phyloP scores from a whole-genome alignment of 2,329 filamentous ascomycete genomes.

The Fusarium foetens region DNA sequence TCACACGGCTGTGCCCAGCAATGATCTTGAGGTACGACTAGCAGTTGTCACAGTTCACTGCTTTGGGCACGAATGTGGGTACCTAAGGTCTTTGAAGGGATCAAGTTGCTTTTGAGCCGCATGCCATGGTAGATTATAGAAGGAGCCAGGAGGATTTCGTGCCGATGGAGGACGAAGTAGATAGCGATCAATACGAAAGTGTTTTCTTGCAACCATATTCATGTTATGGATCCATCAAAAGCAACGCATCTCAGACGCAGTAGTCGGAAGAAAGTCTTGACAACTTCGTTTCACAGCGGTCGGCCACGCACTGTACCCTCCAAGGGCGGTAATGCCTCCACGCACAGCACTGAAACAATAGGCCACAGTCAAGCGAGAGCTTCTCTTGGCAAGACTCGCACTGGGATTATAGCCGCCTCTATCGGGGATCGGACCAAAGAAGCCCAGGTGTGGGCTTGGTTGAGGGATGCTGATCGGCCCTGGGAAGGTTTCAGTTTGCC shows the following conservation, averaged over 20 bases:
- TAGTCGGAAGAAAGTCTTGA: not conserved
- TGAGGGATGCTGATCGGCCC: slow-evolving; percentile 16
- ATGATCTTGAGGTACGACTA: not conserved
- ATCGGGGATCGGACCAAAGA: not conserved
- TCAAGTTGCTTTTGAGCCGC: slow-evolving; percentile 23
- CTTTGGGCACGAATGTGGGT: slow-evolving; percentile 13
- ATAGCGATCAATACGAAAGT: not conserved
- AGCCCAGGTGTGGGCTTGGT: slow-evolving; percentile 1
- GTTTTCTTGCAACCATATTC: not conserved
- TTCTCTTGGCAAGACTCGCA: not conserved
- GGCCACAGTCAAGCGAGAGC: not conserved
- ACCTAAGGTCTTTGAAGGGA: slow-evolving; percentile 4
- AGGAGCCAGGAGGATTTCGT: not conserved
- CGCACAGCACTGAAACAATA: not conserved
- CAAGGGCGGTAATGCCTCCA: not conserved
- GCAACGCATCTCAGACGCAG: not conserved
- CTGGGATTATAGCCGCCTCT: not conserved
- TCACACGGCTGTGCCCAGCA: not conserved
- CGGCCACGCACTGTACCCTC: not conserved
- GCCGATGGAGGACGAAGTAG: not conserved
- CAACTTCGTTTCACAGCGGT: not conserved
- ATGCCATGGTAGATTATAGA: slow-evolving; percentile 21
- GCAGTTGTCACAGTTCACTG: not conserved
- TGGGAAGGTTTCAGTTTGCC: slow-evolving; percentile 13
- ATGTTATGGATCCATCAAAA: slow-evolving; percentile 5